Evolutionary conservation across 768 basidiomycete genomes (phyloP), one percentile per base, ranked within the genome.

Genomic region (Vishniacozyma victoriae): DNA sequence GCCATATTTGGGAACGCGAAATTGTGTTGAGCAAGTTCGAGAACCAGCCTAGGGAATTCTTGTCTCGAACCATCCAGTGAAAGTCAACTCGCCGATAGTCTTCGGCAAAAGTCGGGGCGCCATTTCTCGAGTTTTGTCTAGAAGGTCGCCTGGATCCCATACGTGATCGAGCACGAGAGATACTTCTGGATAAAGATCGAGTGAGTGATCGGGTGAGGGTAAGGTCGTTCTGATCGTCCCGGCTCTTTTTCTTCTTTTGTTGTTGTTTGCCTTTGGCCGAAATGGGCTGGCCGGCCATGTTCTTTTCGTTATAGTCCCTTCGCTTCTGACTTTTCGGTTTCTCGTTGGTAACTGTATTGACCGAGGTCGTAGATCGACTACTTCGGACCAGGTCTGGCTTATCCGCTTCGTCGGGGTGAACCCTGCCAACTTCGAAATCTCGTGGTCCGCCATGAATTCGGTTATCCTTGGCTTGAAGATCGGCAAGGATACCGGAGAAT

Each of bases 51-150:
- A 59, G 46, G 23, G 54, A 45, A 36, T 59, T 59, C 41, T 46
- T 47, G 35, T 59, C 57, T 7, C 57, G 48, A 3, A 59, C 57
- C 41, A 50, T 55, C 57, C 57, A 59, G 50, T 59, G 57, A 40
- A 59, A 59, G 35, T 59, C 57, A 12, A 54, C 37, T 18, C 57
- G 48, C 2, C 46, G 38, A 35, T 59, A 59, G 23, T 59, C 49
- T 6, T 19, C 9, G 16, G 52, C 48, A 24, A 38, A 58, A 29
- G 45, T n/a, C n/a, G n/a, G n/a, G n/a, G n/a, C n/a, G n/a, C n/a
- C n/a, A n/a, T n/a, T n/a, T n/a, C n/a, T n/a, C n/a, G n/a, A n/a
- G n/a, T n/a, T n/a, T n/a, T n/a, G n/a, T n/a, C n/a, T n/a, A n/a
- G n/a, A n/a, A n/a, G n/a, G n/a, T n/a, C 29, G 29, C n/a, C n/a